Evolutionary conservation across 371 early-diverging fungal genomes (phyloP), one percentile per base, ranked within the genome.

Genomic region (Rhizopus sp.): DNA sequence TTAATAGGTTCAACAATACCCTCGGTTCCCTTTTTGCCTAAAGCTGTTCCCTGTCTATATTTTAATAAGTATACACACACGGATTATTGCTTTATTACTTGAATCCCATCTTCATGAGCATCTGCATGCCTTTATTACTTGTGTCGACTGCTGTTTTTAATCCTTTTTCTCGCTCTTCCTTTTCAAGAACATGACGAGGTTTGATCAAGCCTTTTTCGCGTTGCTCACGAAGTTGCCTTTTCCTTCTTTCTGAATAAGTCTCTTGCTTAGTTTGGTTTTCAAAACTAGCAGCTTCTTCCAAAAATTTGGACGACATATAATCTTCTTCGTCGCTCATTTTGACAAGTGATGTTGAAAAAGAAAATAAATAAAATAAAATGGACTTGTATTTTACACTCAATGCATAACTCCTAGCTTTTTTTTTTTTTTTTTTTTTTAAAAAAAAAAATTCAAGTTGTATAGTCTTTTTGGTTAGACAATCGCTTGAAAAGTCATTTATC

Each of bases 81-180:
- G 7, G 38, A 2, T 35, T 32, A 12, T 30, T 39, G 13, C 15
- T n/a, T 33, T 64, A 75, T 13, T 75, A 80, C 82, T 83, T 82
- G 73, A 81, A 89, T 0, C 88, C 89, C 87, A 89, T 85, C 33
- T 86, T 86, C 73, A 80, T 79, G 12, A 89, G 53, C 84, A 89
- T 82, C 32, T 84, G 68, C 82, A 86, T 85, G 17, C 89, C 89
- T 52, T 82, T 84, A 62, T 87, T 87, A 5, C 73, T 72, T 15
- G 70, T 69, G 6, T 72, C 77, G 7, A 88, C 53, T 32, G 69
- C 64, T 4, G 61, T 71, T 8, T 78, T 51, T 7, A 87, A 56
- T 0, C 86, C 87, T 33, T 71, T 66, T 45, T 84, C 78, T 32
- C 84, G 73, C 15, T 80, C 75, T 63, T 88, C 86, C 39, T 71